Percentiles rank a stretch among this genome's conserved stretches.
phyloP scores from a whole-genome alignment of 2,329 filamentous ascomycete genomes.

The Botrytis pseudocinerea region DNA sequence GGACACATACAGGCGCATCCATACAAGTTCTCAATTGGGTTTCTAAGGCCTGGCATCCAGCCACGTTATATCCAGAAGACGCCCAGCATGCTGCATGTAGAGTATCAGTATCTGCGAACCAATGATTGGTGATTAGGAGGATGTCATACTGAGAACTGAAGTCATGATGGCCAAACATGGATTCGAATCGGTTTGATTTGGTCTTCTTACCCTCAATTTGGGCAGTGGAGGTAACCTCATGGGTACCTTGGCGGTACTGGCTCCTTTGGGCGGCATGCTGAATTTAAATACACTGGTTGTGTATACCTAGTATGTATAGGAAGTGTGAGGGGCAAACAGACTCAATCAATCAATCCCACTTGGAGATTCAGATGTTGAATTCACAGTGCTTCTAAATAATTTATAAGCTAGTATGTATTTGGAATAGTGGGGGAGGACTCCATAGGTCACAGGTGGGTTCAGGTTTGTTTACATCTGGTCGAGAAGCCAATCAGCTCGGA shows the following conservation, averaged over 20 bases:
- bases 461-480: conserved; percentile 19
- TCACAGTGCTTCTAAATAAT: conserved; percentile 27
- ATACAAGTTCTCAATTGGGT: conserved; percentile 67
- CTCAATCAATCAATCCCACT: not conserved
- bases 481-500: conserved; percentile 6
- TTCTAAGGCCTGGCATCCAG: conserved; percentile 60
- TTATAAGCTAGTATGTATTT: conserved; percentile 29
- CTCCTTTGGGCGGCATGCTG: conserved; percentile 41
- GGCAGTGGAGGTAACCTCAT: conserved; percentile 56
- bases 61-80: conserved; percentile 67
- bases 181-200: conserved; percentile 62
- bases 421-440: not conserved
- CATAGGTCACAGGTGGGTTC: not conserved
- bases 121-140: not conserved
- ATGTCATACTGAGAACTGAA: conserved; percentile 60
- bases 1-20: conserved; percentile 70
- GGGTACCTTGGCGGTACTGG: conserved; percentile 38
- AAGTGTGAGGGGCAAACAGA: not conserved
- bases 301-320: not conserved
- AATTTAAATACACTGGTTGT: not conserved
- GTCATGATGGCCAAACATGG: conserved; percentile 68
- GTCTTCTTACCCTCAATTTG: conserved; percentile 64
- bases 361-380: not conserved
- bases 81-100: conserved; percentile 72
- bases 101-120: not conserved